Percentiles rank a stretch among this genome's conserved stretches.
These are phyloP conservation scores for Ilex asprella DNA, from an alignment of 257 asterid species.

Conservation along the genomic window DNA sequence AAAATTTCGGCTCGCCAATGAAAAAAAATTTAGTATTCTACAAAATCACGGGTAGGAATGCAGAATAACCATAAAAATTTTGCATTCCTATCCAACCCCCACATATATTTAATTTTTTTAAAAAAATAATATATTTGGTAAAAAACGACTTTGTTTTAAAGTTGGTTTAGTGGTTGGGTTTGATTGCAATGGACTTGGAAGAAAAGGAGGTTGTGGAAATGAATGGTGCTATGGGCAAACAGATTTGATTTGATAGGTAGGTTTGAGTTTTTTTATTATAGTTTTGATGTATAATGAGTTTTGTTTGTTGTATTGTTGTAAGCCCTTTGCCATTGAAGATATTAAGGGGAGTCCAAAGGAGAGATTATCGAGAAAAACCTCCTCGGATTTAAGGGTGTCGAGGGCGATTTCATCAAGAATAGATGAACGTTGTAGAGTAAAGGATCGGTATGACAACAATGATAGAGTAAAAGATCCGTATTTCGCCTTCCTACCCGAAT, in stretches of 20 bases:
- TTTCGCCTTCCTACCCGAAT: no score
- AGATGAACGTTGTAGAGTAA: conserved; percentile 46
- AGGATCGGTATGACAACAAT: conserved; percentile 51
- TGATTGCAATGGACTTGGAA: conserved; percentile 27
- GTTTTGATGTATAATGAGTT: conserved; percentile 51
- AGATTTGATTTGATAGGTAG: conserved; percentile 33
- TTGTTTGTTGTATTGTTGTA: conserved; percentile 74
- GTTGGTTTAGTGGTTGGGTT: conserved; percentile 1
- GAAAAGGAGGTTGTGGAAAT: conserved; percentile 31
- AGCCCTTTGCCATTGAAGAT: conserved; percentile 73
- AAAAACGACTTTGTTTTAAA: background rate
- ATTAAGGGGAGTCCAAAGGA: conserved; percentile 68
- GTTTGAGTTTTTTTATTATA: conserved; percentile 12
- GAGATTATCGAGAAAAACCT: conserved; percentile 45
- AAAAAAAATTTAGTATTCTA: no score
- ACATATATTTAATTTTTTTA: no score
- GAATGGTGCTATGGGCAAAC: conserved; percentile 21
- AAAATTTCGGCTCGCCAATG: no score
- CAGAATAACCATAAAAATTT: no score
- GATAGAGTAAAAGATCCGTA: conserved; percentile 7
- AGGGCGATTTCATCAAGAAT: conserved; percentile 55
- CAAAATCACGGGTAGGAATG: no score
- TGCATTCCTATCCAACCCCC: no score
- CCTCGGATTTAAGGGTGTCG: conserved; percentile 38
- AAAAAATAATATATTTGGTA: no score